Conservation (phyloP, 441 rosid genomes). For the Syzygium malaccense region DNA sequence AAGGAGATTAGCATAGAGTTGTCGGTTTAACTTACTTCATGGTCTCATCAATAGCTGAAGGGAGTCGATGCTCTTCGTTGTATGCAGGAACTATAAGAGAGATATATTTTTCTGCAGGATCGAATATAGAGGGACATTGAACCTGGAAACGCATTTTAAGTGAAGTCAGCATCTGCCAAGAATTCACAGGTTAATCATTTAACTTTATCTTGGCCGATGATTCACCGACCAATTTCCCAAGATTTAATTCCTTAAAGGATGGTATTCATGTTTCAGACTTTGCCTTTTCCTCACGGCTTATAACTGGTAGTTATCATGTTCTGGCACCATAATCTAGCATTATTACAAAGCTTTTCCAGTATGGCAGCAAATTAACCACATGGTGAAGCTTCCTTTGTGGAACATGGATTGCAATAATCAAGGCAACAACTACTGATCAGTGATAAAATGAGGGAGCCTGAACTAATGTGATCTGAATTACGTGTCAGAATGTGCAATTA, state of each 20-base stretch:
- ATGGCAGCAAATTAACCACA: neutral
- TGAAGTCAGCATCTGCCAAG: neutral
- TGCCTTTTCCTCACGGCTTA: neutral
- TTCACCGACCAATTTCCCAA: neutral
- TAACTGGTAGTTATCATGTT: neutral
- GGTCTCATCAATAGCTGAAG: constrained; percentile 81
- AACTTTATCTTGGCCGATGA: neutral
- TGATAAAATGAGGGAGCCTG: neutral
- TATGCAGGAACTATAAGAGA: constrained; percentile 85
- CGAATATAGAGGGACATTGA: constrained; percentile 50
- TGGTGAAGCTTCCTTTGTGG: neutral
- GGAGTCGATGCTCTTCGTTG: constrained; percentile 92
- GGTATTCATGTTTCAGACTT: neutral
- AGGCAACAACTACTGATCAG: neutral
- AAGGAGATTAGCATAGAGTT: neutral
- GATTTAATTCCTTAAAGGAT: neutral
- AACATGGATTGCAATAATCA: neutral
- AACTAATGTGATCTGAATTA: neutral
- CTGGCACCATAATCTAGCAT: neutral
- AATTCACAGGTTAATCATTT: neutral
- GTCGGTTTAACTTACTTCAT: constrained; percentile 47
- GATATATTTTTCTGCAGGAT: constrained; percentile 79
- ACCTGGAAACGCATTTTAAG: constrained; percentile 30
- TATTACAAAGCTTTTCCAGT: neutral
- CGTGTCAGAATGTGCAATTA: neutral